Conservation (phyloP, 2,329 filamentous ascomycete species). For the Fusarium transvaalense region DNA sequence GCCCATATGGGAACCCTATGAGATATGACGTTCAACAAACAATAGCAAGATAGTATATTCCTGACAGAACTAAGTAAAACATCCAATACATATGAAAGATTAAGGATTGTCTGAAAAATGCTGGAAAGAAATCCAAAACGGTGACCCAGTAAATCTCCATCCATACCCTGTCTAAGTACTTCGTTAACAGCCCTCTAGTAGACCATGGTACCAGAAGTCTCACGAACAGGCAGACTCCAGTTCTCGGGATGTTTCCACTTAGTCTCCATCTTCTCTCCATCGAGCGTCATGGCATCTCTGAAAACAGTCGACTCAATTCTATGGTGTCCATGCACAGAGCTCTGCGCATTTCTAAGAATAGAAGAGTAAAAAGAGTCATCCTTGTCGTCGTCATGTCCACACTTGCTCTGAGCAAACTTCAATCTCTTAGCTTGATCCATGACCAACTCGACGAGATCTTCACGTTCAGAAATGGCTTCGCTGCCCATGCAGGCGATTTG, state of each 20-base stretch:
- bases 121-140: too few relatives aligned
- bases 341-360: neutral
- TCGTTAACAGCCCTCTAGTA: too few relatives aligned
- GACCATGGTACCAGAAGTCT: too few relatives aligned
- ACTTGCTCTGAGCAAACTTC: constrained; percentile 1
- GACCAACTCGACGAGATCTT: neutral
- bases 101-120: too few relatives aligned
- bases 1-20: too few relatives aligned
- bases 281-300: neutral
- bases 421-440: constrained; percentile 2
- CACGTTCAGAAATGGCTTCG: neutral
- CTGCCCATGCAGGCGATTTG: neutral
- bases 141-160: too few relatives aligned
- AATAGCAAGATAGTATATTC: too few relatives aligned
- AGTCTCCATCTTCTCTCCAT: constrained; percentile 5
- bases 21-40: too few relatives aligned
- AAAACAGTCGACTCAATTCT: neutral
- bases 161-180: too few relatives aligned
- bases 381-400: neutral
- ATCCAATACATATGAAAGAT: too few relatives aligned
- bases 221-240: constrained; percentile 10
- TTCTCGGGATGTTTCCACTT: constrained; percentile 18
- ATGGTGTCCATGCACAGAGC: neutral
- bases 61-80: too few relatives aligned
- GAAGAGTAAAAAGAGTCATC: constrained; percentile 5